Evolutionary conservation across 2,329 filamentous ascomycete genomes (phyloP), one percentile per base, ranked within the genome.

Genomic region (Penicillium sp.): DNA sequence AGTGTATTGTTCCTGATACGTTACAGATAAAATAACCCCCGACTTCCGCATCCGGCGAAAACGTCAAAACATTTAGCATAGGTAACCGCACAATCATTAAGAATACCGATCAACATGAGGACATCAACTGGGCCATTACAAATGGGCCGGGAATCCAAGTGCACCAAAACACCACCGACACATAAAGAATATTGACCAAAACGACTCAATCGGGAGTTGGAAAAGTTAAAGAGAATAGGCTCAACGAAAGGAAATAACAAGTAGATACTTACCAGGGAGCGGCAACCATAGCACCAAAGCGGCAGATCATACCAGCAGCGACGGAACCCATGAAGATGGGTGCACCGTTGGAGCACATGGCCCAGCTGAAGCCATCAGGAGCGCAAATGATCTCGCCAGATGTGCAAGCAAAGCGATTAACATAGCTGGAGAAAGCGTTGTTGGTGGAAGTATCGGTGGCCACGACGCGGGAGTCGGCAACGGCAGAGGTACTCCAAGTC

Each of bases 241-340:
- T 31, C 12, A 6, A 23, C 6, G 33, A 35, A 45, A 31, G 46
- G 25, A 31, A n/a, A 41, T 20, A 18, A 33, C 11, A 48, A 27
- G 43, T 14, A 22, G 9, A 49, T 27, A 47, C 23, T 42, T 57
- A n/a, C 48, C 46, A 55, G 6, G 37, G 26, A 9, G 44, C 31
- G 15, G 51, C 40, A 27, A 57, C 56, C 47, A 68, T 65, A 55
- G 57, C 25, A 22, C 72, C 72, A 11, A 66, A 53, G 1, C 56
- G 56, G 57, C 74, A 77, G 11, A 52, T 50, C 27, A 69, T 76
- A 6, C 74, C 74, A 4, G 68, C 56, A 25, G 74, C 72, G 11
- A 76, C 74, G 23, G 61, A 47, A 4, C 74, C 74, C 74, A 76
- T 76, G 56, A 61, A 63, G 41, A 72, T 51, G 6, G 70, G 64